Percentiles rank a stretch among this genome's conserved stretches.
phyloP scores from a whole-genome alignment of 805 yeast genomes.

The Monosporozyma yasuniensis region DNA sequence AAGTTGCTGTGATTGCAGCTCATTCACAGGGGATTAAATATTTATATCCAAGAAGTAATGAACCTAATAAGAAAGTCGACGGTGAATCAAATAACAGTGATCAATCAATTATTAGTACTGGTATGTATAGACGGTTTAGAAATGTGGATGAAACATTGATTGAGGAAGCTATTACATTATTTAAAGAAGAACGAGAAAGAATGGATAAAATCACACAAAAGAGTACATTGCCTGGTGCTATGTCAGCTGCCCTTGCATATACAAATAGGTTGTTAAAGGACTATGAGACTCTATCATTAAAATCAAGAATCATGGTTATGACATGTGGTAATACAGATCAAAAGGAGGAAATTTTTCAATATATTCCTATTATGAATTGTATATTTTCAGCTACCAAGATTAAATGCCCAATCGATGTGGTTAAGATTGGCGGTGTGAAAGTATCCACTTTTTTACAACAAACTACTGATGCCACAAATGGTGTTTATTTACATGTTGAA shows the following conservation, averaged over 20 bases:
- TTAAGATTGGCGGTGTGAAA: slow-evolving; percentile 46
- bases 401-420: slow-evolving; percentile 84
- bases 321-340: slow-evolving; percentile 24
- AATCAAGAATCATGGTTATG: slow-evolving; percentile 56
- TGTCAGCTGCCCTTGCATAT: slow-evolving; percentile 73
- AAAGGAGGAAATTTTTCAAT: slow-evolving; percentile 69
- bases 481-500: slow-evolving; percentile 65
- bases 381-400: slow-evolving; percentile 93
- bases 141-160: slow-evolving; percentile 68
- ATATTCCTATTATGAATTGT: slow-evolving; percentile 89
- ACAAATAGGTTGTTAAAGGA: slow-evolving; percentile 57
- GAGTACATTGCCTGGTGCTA: slow-evolving; percentile 62
- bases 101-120: slow-evolving; percentile 36
- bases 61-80: slow-evolving; percentile 8
- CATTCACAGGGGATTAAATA: slow-evolving; percentile 61
- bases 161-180: slow-evolving; percentile 43
- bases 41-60: slow-evolving; percentile 48
- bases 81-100: slow-evolving; percentile 6
- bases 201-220: slow-evolving; percentile 29
- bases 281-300: slow-evolving; percentile 37
- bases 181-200: slow-evolving; percentile 29
- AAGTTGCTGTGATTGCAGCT: slow-evolving; percentile 72
- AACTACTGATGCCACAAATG: slow-evolving; percentile 90
- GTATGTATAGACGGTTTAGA: slow-evolving; percentile 80
- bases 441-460: slow-evolving; percentile 85